These are phyloP conservation scores for Medicago ruthenica DNA, from an alignment of 306 rosid genomes.

Conservation along the genomic window DNA sequence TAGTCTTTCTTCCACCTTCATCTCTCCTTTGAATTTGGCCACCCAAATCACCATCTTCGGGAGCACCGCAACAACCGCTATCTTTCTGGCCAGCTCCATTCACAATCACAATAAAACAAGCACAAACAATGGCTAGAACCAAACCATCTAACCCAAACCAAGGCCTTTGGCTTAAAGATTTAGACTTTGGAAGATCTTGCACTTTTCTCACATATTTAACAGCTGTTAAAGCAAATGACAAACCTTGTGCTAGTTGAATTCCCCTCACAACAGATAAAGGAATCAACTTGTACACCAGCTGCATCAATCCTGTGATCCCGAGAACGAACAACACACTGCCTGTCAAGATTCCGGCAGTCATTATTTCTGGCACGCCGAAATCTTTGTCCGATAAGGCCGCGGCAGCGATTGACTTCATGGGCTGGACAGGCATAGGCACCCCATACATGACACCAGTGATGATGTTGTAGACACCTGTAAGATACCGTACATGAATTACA, in stretches of 20 bases:
- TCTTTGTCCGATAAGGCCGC: slow-evolving; percentile 33
- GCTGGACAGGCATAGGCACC: slow-evolving; percentile 48
- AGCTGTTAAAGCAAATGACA: slow-evolving; percentile 43
- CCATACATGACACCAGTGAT: slow-evolving; percentile 44
- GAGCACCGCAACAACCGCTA: slow-evolving; percentile 27
- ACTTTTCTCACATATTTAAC: slow-evolving; percentile 39
- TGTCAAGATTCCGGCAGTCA: slow-evolving; percentile 40
- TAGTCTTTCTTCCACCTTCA: slow-evolving; percentile 8
- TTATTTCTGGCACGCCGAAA: slow-evolving; percentile 39
- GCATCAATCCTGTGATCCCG: slow-evolving; percentile 43
- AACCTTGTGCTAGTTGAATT: slow-evolving; percentile 47
- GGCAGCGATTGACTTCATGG: slow-evolving; percentile 47
- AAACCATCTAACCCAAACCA: slow-evolving; percentile 50
- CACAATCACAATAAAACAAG: slow-evolving; percentile 40
- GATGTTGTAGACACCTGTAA: slow-evolving; percentile 39
- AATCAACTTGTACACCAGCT: slow-evolving; percentile 36
- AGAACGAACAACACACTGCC: slow-evolving; percentile 35
- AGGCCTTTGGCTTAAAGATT: slow-evolving; percentile 31
- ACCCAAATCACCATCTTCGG: background rate
- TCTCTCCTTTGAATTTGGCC: background rate
- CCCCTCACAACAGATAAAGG: slow-evolving; percentile 47
- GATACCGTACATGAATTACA: background rate
- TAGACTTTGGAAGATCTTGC: slow-evolving; percentile 43
- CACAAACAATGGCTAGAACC: slow-evolving; percentile 42
- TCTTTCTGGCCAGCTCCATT: slow-evolving; percentile 45